Percentiles rank a stretch among this genome's conserved stretches.
phyloP scores from a whole-genome alignment of 2,329 filamentous ascomycete genomes.

The Exophiala sp. region DNA sequence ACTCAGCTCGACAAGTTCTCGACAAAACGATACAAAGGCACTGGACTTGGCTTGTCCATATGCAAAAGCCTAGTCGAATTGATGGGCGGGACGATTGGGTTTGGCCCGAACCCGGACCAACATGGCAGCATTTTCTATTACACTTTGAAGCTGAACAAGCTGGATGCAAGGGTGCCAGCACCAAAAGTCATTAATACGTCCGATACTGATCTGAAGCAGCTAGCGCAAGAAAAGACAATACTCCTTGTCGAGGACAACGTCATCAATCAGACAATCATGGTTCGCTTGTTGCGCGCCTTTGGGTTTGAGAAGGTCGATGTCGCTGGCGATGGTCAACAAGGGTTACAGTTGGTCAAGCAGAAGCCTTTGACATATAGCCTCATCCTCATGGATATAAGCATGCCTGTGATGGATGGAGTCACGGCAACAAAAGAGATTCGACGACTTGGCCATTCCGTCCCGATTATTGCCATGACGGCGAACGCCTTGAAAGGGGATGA shows the following conservation, averaged over 20 bases:
- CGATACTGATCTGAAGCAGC: constrained; percentile 32
- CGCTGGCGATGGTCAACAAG: constrained; percentile 78
- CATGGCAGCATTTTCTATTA: constrained; percentile 24
- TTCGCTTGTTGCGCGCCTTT: constrained; percentile 53
- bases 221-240: constrained; percentile 40
- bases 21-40: constrained; percentile 51
- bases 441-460: constrained; percentile 22
- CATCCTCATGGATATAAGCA: constrained; percentile 33
- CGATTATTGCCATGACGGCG: constrained; percentile 34
- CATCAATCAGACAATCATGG: constrained; percentile 43
- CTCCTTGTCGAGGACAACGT: constrained; percentile 41
- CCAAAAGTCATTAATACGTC: constrained; percentile 21
- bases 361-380: constrained; percentile 63
- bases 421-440: constrained; percentile 32
- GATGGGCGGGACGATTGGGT: constrained; percentile 52
- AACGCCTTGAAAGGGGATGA: constrained; percentile 31
- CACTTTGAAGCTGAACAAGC: constrained; percentile 27
- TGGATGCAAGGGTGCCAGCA: constrained; percentile 22
- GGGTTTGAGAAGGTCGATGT: constrained; percentile 57
- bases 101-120: constrained; percentile 33
- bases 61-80: constrained; percentile 52
- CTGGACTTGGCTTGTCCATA: constrained; percentile 53
- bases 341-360: constrained; percentile 50
- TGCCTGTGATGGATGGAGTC: constrained; percentile 37
- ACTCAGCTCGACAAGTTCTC: constrained; percentile 50